Evolutionary conservation across 805 yeast species (phyloP), one percentile per base, ranked within the genome.

Genomic region (Yarrowia porcina): DNA sequence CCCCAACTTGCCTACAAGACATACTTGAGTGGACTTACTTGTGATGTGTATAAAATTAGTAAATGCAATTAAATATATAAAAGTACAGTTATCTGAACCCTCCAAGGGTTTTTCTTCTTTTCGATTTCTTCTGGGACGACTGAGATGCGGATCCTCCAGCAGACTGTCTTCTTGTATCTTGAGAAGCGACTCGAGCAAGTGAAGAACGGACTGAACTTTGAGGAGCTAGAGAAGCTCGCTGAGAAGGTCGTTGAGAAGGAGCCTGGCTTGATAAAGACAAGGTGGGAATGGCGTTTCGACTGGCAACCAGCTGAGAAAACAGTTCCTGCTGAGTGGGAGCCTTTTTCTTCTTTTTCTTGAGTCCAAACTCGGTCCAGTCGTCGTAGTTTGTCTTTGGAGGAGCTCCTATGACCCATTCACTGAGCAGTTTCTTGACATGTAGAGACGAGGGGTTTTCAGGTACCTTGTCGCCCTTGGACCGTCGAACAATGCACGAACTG

Each of bases 221-320:
- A 20, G 44, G 44, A 13, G 44, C 44, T n/a, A 30, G 12, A 30
- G 42, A 38, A 3, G 45, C 45, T 15, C 18, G 13, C 11, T 4
- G 13, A 21, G 49, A 25, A 42, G 20, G 32, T 1, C 32, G 32
- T 25, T 25, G 28, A 12, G 36, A 28, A 20, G 56, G 59, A 52
- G 25, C n/a, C 44, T 52, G 59, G 18, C 59, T 52, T 10, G 33
- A n/a, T 1, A 52, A n/a, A 8, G 59, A 52, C 33, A 52, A 18
- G 9, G 9, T 17, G 7, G 59, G 59, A 7, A 52, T 52, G 25
- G 44, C 33, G 32, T 33, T 52, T 52, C 59, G 11, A 25, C 44
- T 33, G 17, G 59, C 32, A 9, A 18, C 28, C 11, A 52, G 7
- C 44, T 52, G 25, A 7, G 59, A 35, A 18, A 35, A 17, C 20